Conservation (phyloP, 2,329 filamentous ascomycete genomes). For the Aureobasidium uvarum region DNA sequence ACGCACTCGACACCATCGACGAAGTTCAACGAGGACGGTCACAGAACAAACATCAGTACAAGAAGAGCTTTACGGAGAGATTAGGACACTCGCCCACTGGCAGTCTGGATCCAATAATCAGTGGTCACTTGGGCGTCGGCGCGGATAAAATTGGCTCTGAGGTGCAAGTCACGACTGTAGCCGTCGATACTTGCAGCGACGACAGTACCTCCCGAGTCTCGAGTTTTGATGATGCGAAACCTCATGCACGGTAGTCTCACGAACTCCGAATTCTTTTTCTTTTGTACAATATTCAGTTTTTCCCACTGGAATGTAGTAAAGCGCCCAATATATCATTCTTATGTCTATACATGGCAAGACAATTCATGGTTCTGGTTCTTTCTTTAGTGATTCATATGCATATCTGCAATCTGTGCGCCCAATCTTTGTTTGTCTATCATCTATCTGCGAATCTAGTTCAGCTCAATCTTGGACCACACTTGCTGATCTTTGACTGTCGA, state of each 20-base stretch:
- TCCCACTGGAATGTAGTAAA: no score
- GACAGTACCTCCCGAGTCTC: neutral
- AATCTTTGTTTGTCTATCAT: no score
- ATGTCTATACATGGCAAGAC: no score
- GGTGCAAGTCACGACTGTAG: neutral
- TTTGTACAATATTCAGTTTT: neutral
- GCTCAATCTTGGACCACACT: no score
- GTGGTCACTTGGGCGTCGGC: neutral
- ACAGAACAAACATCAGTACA: conserved; percentile 1
- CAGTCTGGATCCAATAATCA: conserved; percentile 30
- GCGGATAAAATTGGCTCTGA: neutral
- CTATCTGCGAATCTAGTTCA: no score
- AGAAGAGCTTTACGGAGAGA: conserved; percentile 4
- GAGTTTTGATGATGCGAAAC: conserved; percentile 7
- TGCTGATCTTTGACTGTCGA: no score
- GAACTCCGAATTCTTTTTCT: neutral
- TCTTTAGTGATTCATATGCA: no score
- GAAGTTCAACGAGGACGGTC: conserved; percentile 21
- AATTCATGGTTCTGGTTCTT: no score
- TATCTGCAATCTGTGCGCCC: no score
- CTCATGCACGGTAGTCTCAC: neutral
- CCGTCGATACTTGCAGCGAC: neutral
- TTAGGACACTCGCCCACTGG: conserved; percentile 26
- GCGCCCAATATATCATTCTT: no score
- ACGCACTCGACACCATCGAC: conserved; percentile 9